Evolutionary conservation across 2,329 filamentous ascomycete species (phyloP).

Genomic region (Gnomoniopsis smithogilvyi): DNA sequence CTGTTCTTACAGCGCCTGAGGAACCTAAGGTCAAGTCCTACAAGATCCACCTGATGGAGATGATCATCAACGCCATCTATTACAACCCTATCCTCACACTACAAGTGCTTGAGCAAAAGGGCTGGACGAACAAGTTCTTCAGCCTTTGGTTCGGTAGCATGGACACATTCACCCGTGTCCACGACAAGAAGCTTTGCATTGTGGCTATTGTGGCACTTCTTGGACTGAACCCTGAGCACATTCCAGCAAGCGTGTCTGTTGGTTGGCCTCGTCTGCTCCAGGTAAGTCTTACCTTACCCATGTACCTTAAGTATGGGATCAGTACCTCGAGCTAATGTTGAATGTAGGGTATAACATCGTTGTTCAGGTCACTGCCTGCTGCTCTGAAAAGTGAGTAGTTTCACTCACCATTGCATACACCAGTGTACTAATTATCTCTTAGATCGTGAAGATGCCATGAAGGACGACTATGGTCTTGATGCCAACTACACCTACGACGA

Average conservation of each 20-base stretch:
- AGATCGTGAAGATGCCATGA: slow-evolving; percentile 89
- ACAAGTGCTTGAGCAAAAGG: slow-evolving; percentile 82
- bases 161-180: slow-evolving; percentile 86
- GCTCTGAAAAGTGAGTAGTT: slow-evolving; percentile 73
- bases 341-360: slow-evolving; percentile 69
- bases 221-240: slow-evolving; percentile 72
- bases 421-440: slow-evolving; percentile 23
- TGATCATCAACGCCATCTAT: slow-evolving; percentile 97
- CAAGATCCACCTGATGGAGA: slow-evolving; percentile 95
- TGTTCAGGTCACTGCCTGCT: slow-evolving; percentile 87
- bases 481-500: slow-evolving; percentile 62
- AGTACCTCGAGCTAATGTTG: slow-evolving; percentile 1
- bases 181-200: slow-evolving; percentile 98
- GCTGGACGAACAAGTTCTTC: slow-evolving; percentile 99
- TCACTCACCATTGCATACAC: no score
- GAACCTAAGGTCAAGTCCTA: slow-evolving; percentile 90
- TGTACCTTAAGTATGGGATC: neutral
- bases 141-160: slow-evolving; percentile 97
- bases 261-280: slow-evolving; percentile 90
- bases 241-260: slow-evolving; percentile 88
- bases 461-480: slow-evolving; percentile 77
- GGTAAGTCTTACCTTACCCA: slow-evolving; percentile 32
- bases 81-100: slow-evolving; percentile 89
- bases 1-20: slow-evolving; percentile 62
- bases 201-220: slow-evolving; percentile 87